These are phyloP conservation scores for Fomitopsis serialis DNA, from an alignment of 768 basidiomycete genomes.

Conservation along the genomic window DNA sequence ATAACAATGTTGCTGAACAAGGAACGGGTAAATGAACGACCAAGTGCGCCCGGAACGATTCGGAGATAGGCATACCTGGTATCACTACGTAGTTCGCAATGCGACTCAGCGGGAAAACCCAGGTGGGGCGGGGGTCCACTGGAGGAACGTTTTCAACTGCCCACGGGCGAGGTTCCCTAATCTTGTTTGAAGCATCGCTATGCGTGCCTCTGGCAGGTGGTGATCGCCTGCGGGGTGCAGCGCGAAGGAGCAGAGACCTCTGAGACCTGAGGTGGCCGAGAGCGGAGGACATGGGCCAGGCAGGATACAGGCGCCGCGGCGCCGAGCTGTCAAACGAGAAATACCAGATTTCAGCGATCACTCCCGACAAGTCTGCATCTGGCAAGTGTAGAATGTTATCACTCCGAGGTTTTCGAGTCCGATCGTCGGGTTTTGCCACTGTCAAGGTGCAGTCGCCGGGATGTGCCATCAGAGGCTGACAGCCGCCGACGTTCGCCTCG, in stretches of 20 bases:
- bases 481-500: too few species aligned
- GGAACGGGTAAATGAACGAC: not conserved
- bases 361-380: too few species aligned
- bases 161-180: conserved; percentile 1
- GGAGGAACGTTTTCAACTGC: conserved; percentile 1
- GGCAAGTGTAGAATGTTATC: too few species aligned
- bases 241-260: not conserved
- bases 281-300: not conserved
- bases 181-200: not conserved
- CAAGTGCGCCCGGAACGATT: not conserved
- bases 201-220: not conserved
- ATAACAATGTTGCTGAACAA: conserved; percentile 44
- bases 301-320: not conserved
- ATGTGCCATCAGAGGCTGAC: too few species aligned
- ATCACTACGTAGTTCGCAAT: conserved; percentile 50
- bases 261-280: not conserved
- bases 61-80: conserved; percentile 37
- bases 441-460: too few species aligned
- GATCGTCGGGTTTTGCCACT: too few species aligned
- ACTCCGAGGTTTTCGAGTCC: too few species aligned
- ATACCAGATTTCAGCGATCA: too few species aligned
- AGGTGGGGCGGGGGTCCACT: conserved; percentile 8
- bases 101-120: conserved; percentile 33
- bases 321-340: not conserved
- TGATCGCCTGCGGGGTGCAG: not conserved